A percentile compares a stretch with the other conserved stretches of the same genome.
Evolutionary conservation across 2,329 filamentous ascomycete species (phyloP).

Genomic region (Plenodomus tracheiphilus): DNA sequence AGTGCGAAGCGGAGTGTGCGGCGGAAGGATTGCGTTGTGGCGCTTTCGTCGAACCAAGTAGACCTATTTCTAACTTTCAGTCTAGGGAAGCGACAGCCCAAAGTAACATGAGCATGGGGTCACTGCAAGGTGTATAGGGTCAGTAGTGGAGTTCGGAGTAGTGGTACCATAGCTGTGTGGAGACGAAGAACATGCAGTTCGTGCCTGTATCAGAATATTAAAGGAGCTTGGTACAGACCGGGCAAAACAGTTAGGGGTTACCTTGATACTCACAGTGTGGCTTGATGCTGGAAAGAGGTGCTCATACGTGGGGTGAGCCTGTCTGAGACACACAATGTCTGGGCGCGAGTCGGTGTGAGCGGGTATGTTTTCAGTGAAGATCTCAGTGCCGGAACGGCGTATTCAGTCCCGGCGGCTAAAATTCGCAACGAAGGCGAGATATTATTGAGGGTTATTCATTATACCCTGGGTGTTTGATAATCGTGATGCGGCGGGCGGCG

Average conservation of each 20-base stretch:
- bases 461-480: neutral
- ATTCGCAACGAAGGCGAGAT: neutral
- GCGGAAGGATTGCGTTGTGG: neutral
- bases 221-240: constrained; percentile 3
- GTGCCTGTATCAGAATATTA: neutral
- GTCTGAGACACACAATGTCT: constrained; percentile 33
- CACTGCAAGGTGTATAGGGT: constrained; percentile 12
- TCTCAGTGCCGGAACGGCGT: constrained; percentile 5
- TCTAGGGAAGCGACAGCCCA: constrained; percentile 3
- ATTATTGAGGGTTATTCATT: neutral
- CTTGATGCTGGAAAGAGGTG: constrained; percentile 17
- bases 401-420: neutral
- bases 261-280: constrained; percentile 26
- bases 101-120: constrained; percentile 10
- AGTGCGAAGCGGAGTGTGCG: constrained; percentile 7
- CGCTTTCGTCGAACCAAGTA: constrained; percentile 1
- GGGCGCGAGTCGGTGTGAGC: constrained; percentile 16
- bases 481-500: neutral
- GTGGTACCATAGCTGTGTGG: neutral
- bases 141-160: constrained; percentile 5
- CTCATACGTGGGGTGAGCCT: constrained; percentile 8
- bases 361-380: constrained; percentile 16
- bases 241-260: constrained; percentile 11
- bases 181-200: neutral
- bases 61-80: constrained; percentile 5